These are phyloP conservation scores for Heliocybe sulcata DNA, from an alignment of 1,284 basidiomycete genomes.

Conservation along the genomic window DNA sequence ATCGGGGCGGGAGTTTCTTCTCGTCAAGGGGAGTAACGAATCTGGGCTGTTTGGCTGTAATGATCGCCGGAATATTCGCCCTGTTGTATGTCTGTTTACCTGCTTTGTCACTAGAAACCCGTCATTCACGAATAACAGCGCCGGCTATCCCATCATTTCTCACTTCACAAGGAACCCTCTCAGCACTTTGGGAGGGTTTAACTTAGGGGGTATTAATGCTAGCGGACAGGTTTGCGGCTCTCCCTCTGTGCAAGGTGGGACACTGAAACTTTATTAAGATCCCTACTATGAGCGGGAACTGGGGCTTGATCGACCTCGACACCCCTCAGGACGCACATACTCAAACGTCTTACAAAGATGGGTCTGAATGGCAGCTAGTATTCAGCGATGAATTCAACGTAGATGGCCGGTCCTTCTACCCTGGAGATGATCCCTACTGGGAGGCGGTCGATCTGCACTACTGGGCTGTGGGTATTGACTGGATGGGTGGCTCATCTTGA, in stretches of 20 bases:
- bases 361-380: slow-evolving; percentile 31
- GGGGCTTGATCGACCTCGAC: slow-evolving; percentile 41
- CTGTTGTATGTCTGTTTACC: slow-evolving; percentile 7
- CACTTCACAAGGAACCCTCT: slow-evolving; percentile 33
- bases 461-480: slow-evolving; percentile 26
- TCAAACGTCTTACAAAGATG: slow-evolving; percentile 28
- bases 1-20: slow-evolving; percentile 26
- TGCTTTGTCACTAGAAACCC: no score
- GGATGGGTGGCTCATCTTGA: not conserved
- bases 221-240: slow-evolving; percentile 48
- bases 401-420: slow-evolving; percentile 39
- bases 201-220: slow-evolving; percentile 68
- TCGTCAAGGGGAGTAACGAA: slow-evolving; percentile 29
- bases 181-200: slow-evolving; percentile 41
- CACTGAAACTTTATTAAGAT: slow-evolving; percentile 15
- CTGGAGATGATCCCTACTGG: slow-evolving; percentile 41
- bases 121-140: no score
- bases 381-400: slow-evolving; percentile 55
- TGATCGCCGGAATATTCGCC: slow-evolving; percentile 19
- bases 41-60: slow-evolving; percentile 27
- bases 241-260: not conserved
- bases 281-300: slow-evolving; percentile 26
- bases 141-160: slow-evolving; percentile 43
- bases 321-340: slow-evolving; percentile 39
- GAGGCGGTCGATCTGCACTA: slow-evolving; percentile 58